Evolutionary conservation across 495 filamentous ascomycete species (phyloP).

Genomic region (Hyaloscypha finlandica): DNA sequence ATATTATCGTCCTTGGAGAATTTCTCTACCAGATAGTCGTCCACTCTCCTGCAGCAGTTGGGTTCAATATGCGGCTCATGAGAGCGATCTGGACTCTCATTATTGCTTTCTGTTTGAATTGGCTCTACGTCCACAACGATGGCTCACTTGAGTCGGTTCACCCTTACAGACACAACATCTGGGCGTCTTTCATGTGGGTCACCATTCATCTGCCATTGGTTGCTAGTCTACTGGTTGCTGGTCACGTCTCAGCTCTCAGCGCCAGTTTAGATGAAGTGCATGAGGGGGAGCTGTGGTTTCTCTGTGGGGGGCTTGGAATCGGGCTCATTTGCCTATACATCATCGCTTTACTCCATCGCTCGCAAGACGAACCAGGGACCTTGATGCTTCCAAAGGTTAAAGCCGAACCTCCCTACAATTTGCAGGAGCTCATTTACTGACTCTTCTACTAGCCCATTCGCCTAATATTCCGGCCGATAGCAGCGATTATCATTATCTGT

Average conservation of each 20-base stretch:
- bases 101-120: slow-evolving; percentile 50
- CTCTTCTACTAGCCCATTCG: slow-evolving; percentile 32
- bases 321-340: slow-evolving; percentile 42
- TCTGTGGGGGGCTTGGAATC: slow-evolving; percentile 20
- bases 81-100: slow-evolving; percentile 46
- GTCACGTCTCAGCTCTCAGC: slow-evolving; percentile 39
- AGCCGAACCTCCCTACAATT: background rate
- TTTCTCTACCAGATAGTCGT: slow-evolving; percentile 48
- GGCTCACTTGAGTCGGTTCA: slow-evolving; percentile 37
- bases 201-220: slow-evolving; percentile 44
- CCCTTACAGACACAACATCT: slow-evolving; percentile 39
- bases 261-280: slow-evolving; percentile 7
- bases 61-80: slow-evolving; percentile 40
- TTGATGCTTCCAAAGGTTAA: slow-evolving; percentile 38
- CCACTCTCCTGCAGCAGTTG: slow-evolving; percentile 38
- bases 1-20: slow-evolving; percentile 52
- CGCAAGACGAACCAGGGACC: slow-evolving; percentile 31
- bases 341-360: slow-evolving; percentile 39
- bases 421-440: background rate
- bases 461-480: slow-evolving; percentile 38
- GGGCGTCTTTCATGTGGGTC: slow-evolving; percentile 39
- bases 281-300: slow-evolving; percentile 11
- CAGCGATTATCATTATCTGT: slow-evolving; percentile 36
- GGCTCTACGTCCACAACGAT: slow-evolving; percentile 45
- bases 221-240: slow-evolving; percentile 42